These are phyloP conservation scores for Capsella rubella DNA, from an alignment of 441 rosid genomes.

Conservation along the genomic window DNA sequence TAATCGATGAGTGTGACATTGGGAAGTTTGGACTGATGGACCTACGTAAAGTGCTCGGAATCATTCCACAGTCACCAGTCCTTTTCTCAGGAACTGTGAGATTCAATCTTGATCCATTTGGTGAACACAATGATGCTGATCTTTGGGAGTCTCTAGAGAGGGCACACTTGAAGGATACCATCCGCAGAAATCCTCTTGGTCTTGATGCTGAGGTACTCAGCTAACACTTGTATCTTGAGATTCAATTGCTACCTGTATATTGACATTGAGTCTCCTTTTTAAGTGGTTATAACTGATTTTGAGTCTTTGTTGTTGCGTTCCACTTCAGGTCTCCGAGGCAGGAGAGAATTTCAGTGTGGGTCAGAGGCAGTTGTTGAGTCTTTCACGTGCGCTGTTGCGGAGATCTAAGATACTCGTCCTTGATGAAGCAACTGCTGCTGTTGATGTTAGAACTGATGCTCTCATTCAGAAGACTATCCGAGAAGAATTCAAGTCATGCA, in stretches of 20 bases:
- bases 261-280: neutral
- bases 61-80: conserved; percentile 94
- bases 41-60: conserved; percentile 86
- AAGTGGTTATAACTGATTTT: neutral
- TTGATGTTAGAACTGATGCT: conserved; percentile 95
- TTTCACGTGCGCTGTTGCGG: conserved; percentile 87
- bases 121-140: conserved; percentile 91
- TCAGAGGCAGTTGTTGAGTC: conserved; percentile 91
- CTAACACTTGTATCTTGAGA: conserved; percentile 18
- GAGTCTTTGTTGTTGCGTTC: conserved; percentile 3
- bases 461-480: conserved; percentile 93
- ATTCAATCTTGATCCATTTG: conserved; percentile 94
- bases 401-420: conserved; percentile 95
- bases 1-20: conserved; percentile 78
- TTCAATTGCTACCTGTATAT: neutral
- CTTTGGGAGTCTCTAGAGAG: conserved; percentile 97
- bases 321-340: conserved; percentile 75
- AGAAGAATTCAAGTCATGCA: conserved; percentile 90
- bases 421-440: conserved; percentile 98
- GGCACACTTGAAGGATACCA: conserved; percentile 88
- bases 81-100: conserved; percentile 96
- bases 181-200: conserved; percentile 79
- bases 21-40: conserved; percentile 85
- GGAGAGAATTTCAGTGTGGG: conserved; percentile 98
- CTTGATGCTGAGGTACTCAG: conserved; percentile 79